Percentiles rank a stretch among this genome's conserved stretches.
Evolutionary conservation across 108 stramenopile genomes (phyloP).

Genomic region (Cylindrotheca fusiformis): DNA sequence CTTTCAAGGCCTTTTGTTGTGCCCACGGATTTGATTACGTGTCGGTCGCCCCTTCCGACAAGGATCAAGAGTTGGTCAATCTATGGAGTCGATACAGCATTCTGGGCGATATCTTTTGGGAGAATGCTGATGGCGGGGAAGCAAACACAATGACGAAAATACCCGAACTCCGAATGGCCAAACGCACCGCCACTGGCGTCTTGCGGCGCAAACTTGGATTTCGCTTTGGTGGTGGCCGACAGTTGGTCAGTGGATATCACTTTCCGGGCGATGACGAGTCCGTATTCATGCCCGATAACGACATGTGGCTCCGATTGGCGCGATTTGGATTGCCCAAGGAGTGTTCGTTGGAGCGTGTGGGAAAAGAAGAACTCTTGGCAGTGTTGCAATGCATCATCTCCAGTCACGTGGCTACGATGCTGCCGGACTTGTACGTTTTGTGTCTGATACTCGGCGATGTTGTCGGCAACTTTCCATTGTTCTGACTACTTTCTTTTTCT

Average conservation of each 20-base stretch:
- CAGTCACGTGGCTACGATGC: not conserved
- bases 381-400: not conserved
- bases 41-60: not conserved
- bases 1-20: not conserved
- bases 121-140: not conserved
- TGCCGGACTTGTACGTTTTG: not conserved
- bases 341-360: not conserved
- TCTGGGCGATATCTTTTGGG: not conserved
- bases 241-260: not conserved
- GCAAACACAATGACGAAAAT: no score
- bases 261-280: not conserved
- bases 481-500: no score
- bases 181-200: not conserved
- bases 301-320: not conserved
- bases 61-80: not conserved
- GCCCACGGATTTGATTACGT: not conserved
- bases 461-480: no score
- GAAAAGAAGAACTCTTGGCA: not conserved
- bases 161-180: not conserved
- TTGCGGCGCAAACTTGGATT: not conserved
- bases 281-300: not conserved
- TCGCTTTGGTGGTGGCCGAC: not conserved
- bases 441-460: no score
- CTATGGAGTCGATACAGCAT: not conserved
- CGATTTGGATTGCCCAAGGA: not conserved